Evolutionary conservation across 129 eudicot species (phyloP).

Genomic region (Chrysanthemum seticuspe): DNA sequence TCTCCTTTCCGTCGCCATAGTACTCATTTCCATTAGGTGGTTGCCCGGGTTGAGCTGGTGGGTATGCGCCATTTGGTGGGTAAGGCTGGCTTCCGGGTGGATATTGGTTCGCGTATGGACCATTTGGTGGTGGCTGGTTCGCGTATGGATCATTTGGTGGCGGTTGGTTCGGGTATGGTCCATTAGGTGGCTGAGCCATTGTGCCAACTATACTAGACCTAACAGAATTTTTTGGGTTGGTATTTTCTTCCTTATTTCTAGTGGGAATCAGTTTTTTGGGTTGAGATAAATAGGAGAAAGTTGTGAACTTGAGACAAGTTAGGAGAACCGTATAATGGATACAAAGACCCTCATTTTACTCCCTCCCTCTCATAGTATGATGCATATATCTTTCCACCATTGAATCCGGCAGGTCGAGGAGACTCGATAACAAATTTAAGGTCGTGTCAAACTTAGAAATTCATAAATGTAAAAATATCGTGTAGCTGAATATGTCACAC

Average conservation of each 20-base stretch:
- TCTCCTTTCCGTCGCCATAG: constrained; percentile 20
- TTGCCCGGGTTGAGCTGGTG: constrained; percentile 15
- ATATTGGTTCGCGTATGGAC: constrained; percentile 6
- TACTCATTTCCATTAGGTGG: constrained; percentile 8
- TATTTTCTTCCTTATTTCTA: neutral
- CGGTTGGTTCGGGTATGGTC: constrained; percentile 24
- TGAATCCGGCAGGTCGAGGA: no score
- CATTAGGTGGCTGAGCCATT: constrained; percentile 34
- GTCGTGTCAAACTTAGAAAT: no score
- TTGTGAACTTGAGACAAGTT: constrained; percentile 28
- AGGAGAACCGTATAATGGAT: constrained; percentile 18
- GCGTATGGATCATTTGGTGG: constrained; percentile 27
- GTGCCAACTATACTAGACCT: neutral
- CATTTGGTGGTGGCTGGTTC: constrained; percentile 21
- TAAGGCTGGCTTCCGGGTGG: constrained; percentile 3
- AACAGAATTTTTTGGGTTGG: constrained; percentile 19
- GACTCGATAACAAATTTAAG: no score
- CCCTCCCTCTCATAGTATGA: constrained; percentile 18
- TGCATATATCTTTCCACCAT: no score
- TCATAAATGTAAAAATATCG: no score
- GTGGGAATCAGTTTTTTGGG: neutral
- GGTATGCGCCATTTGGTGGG: constrained; percentile 20
- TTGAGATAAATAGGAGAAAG: constrained; percentile 25
- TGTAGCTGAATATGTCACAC: no score
- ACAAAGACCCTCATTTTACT: constrained; percentile 17